These are phyloP conservation scores for Coemansia sp. DNA, from an alignment of 192 early-diverging fungal species.

Conservation along the genomic window DNA sequence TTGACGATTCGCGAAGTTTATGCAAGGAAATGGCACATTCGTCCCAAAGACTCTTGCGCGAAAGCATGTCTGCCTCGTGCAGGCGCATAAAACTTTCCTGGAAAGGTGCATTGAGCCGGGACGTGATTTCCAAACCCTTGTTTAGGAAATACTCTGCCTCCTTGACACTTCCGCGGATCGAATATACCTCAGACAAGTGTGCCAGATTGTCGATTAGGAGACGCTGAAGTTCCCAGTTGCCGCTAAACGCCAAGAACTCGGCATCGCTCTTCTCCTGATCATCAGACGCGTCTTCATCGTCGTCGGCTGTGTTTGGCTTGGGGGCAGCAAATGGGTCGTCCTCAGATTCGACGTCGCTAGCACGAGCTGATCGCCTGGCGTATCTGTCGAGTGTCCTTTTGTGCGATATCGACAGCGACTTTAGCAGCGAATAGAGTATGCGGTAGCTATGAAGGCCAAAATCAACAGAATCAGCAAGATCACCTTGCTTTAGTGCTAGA, in stretches of 20 bases:
- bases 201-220: constrained; percentile 33
- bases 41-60: constrained; percentile 36
- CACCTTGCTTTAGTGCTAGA: constrained; percentile 38
- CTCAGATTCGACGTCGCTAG: not conserved
- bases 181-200: constrained; percentile 34
- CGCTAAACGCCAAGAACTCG: constrained; percentile 27
- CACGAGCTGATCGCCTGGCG: not conserved
- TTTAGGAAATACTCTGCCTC: constrained; percentile 48
- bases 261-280: constrained; percentile 19
- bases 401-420: constrained; percentile 21
- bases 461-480: constrained; percentile 42
- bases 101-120: constrained; percentile 20
- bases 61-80: constrained; percentile 26
- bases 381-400: not conserved
- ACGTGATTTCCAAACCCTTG: constrained; percentile 26
- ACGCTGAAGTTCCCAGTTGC: constrained; percentile 50
- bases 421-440: constrained; percentile 31
- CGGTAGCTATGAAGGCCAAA: constrained; percentile 48
- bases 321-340: constrained; percentile 38
- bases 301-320: not conserved
- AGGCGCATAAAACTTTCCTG: constrained; percentile 21
- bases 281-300: not conserved
- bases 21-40: constrained; percentile 21
- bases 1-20: not conserved
- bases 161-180: constrained; percentile 42